Conservation (phyloP, 805 yeast species). For the Starmerella floricola region DNA sequence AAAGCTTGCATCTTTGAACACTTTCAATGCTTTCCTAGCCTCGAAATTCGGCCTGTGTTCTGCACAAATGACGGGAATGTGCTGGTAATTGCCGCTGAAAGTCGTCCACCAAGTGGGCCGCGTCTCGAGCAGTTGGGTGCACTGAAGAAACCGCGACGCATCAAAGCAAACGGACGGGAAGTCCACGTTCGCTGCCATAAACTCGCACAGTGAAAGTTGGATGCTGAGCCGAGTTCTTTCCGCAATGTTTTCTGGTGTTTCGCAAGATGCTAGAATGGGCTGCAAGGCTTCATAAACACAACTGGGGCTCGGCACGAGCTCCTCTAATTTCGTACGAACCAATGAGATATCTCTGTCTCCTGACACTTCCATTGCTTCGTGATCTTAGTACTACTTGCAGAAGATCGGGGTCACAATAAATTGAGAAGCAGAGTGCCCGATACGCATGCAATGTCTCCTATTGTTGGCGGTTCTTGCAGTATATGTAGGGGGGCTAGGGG, state of each 20-base stretch:
- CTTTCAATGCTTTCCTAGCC: slow-evolving; percentile 6
- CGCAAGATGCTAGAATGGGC: slow-evolving; percentile 23
- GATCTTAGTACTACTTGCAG: too few relatives aligned
- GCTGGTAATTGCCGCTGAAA: slow-evolving; percentile 51
- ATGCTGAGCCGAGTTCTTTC: slow-evolving; percentile 23
- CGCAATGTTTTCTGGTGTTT: slow-evolving; percentile 12
- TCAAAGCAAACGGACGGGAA: slow-evolving; percentile 23
- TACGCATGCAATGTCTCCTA: too few relatives aligned
- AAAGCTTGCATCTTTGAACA: slow-evolving; percentile 10
- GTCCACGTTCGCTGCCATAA: slow-evolving; percentile 23
- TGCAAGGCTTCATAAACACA: slow-evolving; percentile 24
- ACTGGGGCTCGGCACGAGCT: slow-evolving; percentile 20
- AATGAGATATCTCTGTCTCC: too few relatives aligned
- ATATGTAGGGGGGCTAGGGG: too few relatives aligned
- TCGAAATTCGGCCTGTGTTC: slow-evolving; percentile 22
- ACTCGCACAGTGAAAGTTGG: slow-evolving; percentile 26
- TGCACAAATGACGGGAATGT: slow-evolving; percentile 40
- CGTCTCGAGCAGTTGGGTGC: slow-evolving; percentile 24
- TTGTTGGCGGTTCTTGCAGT: too few relatives aligned
- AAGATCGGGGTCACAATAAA: too few relatives aligned
- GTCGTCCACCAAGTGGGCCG: slow-evolving; percentile 58
- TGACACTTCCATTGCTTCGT: too few relatives aligned
- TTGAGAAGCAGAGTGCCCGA: too few relatives aligned
- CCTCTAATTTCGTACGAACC: slow-evolving; percentile 12
- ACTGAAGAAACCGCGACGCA: slow-evolving; percentile 1